Evolutionary conservation across 2,329 filamentous ascomycete species (phyloP).

Genomic region (Thelonectria discophora): DNA sequence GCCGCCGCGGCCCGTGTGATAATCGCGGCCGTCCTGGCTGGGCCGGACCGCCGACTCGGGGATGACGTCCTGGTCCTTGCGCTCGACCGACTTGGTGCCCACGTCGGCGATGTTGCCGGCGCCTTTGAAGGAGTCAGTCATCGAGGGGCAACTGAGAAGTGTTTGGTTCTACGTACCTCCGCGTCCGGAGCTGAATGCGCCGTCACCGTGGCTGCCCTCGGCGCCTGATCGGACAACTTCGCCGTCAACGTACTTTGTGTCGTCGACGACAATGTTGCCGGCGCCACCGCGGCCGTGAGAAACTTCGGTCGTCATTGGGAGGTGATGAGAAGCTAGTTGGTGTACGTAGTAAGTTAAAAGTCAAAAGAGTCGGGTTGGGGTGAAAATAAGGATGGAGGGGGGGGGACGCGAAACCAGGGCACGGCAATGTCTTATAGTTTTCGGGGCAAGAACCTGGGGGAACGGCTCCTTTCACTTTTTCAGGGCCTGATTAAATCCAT

Average conservation of each 20-base stretch:
- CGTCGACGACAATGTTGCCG: slow-evolving; percentile 68
- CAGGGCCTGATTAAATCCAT: neutral
- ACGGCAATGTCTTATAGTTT: slow-evolving; percentile 40
- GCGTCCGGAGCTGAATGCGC: slow-evolving; percentile 66
- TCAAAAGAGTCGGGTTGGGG: slow-evolving; percentile 1
- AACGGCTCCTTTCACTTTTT: slow-evolving; percentile 6
- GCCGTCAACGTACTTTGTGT: slow-evolving; percentile 68
- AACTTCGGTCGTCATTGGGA: slow-evolving; percentile 56
- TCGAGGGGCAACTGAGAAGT: slow-evolving; percentile 6
- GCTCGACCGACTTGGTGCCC: slow-evolving; percentile 49
- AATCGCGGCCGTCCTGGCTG: slow-evolving; percentile 58
- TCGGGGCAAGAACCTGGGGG: slow-evolving; percentile 6
- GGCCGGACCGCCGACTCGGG: slow-evolving; percentile 62
- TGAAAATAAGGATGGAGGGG: slow-evolving; percentile 20
- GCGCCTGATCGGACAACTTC: slow-evolving; percentile 66
- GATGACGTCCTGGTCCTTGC: slow-evolving; percentile 62
- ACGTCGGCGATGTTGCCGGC: slow-evolving; percentile 67
- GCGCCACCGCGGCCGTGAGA: slow-evolving; percentile 70
- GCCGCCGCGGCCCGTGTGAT: slow-evolving; percentile 68
- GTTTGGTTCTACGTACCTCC: slow-evolving; percentile 56
- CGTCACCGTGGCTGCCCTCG: slow-evolving; percentile 65
- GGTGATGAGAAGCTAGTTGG: slow-evolving; percentile 16
- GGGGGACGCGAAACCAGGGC: slow-evolving; percentile 30
- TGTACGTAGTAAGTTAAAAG: slow-evolving; percentile 12
- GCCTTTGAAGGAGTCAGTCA: slow-evolving; percentile 57